These are phyloP conservation scores for Mucor mucedo DNA, from an alignment of 371 early-diverging fungal genomes.

Conservation along the genomic window DNA sequence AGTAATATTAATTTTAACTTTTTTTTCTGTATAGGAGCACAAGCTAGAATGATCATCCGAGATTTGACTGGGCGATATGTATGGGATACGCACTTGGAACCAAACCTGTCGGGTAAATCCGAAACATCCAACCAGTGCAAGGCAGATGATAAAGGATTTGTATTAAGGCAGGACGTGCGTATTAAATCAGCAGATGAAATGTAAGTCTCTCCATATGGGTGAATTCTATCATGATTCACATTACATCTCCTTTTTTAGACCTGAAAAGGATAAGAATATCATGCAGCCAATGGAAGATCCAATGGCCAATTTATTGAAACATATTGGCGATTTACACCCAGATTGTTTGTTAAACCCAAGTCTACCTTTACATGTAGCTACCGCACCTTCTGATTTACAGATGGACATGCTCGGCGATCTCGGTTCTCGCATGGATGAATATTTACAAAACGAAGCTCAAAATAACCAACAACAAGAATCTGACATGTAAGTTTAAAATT, in stretches of 20 bases:
- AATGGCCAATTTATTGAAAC: constrained; percentile 23
- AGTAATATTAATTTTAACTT: neutral
- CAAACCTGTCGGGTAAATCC: constrained; percentile 2
- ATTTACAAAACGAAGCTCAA: constrained; percentile 58
- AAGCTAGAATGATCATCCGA: constrained; percentile 69
- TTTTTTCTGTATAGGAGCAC: constrained; percentile 12
- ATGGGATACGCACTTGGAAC: constrained; percentile 75
- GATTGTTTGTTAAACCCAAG: constrained; percentile 64
- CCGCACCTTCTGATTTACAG: constrained; percentile 38
- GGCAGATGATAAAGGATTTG: constrained; percentile 2
- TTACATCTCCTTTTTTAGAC: neutral
- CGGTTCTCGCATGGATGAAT: constrained; percentile 53
- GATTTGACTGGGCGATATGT: constrained; percentile 80
- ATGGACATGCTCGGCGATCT: constrained; percentile 42
- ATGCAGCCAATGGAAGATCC: constrained; percentile 10
- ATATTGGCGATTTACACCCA: constrained; percentile 64
- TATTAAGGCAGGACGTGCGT: constrained; percentile 7
- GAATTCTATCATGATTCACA: no score
- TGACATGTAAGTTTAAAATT: constrained; percentile 34
- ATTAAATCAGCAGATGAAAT: constrained; percentile 7
- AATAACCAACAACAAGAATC: constrained; percentile 44
- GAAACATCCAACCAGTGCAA: neutral
- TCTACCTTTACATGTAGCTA: constrained; percentile 57
- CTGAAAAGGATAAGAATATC: neutral
- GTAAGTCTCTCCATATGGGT: neutral